Evolutionary conservation across 2,329 filamentous ascomycete species (phyloP).

Genomic region (Cryoendolithus antarcticus): DNA sequence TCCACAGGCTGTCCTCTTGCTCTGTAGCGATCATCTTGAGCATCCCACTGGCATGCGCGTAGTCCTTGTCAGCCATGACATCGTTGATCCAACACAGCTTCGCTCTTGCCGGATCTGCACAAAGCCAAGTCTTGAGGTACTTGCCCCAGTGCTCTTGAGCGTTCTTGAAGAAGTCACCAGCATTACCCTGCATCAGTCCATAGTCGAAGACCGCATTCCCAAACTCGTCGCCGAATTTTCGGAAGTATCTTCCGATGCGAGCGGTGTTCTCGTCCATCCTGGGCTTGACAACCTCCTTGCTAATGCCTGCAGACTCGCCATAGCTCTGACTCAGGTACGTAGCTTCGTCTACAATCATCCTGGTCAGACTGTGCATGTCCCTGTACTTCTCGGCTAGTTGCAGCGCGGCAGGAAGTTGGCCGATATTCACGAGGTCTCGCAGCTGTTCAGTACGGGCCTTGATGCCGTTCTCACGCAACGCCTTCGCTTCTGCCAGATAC

Average conservation of each 20-base stretch:
- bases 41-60: conserved; percentile 57
- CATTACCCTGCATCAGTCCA: conserved; percentile 50
- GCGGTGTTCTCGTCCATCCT: conserved; percentile 27
- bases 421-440: conserved; percentile 33
- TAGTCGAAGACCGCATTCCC: conserved; percentile 70
- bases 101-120: conserved; percentile 56
- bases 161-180: conserved; percentile 50
- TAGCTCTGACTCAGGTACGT: conserved; percentile 20
- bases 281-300: conserved; percentile 23
- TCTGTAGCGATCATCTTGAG: conserved; percentile 57
- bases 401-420: conserved; percentile 46
- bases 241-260: conserved; percentile 42
- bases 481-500: conserved; percentile 35
- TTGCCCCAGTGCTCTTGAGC: conserved; percentile 54
- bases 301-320: conserved; percentile 26
- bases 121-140: conserved; percentile 67
- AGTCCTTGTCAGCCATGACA: conserved; percentile 62
- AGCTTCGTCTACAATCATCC: conserved; percentile 34
- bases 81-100: conserved; percentile 95
- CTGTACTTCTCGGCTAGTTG: conserved; percentile 48
- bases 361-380: conserved; percentile 51
- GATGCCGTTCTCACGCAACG: conserved; percentile 31
- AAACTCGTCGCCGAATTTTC: conserved; percentile 54
- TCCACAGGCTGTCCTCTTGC: conserved; percentile 73
- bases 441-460: conserved; percentile 31